Evolutionary conservation across 208 protist genomes (phyloP).

Genomic region (Tetramitus jugosus): DNA sequence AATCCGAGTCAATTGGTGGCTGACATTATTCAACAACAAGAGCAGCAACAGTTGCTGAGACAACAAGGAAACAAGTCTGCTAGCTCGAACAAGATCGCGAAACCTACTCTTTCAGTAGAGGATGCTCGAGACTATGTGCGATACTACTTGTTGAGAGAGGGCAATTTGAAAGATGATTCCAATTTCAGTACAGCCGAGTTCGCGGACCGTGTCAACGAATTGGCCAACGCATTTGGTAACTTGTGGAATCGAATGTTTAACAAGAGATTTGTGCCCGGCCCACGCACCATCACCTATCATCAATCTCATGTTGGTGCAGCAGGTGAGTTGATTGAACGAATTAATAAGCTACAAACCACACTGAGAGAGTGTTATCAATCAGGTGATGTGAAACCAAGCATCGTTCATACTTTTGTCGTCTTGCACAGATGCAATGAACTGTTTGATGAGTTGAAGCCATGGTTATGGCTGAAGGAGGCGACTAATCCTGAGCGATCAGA

Average conservation of each 20-base stretch:
- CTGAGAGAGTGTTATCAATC: background rate
- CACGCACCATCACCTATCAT: background rate
- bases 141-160: slow-evolving; percentile 16
- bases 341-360: background rate
- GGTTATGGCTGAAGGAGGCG: background rate
- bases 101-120: background rate
- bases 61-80: no score
- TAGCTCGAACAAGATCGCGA: slow-evolving; percentile 55
- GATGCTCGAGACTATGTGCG: background rate
- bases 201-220: background rate
- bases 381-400: background rate
- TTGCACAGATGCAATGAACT: background rate
- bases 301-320: background rate
- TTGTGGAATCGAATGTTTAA: background rate
- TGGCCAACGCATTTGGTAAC: slow-evolving; percentile 9
- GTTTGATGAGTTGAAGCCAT: background rate
- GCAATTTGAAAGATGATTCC: background rate
- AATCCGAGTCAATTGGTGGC: slow-evolving; percentile 70
- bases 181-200: background rate
- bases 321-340: background rate
- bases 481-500: no score
- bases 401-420: background rate
- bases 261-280: background rate
- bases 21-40: no score
- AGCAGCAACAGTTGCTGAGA: no score